Percentiles rank a stretch among this genome's conserved stretches.
These are phyloP conservation scores for Pseudognaphalium luteoalbum DNA, from an alignment of 129 eudicot genomes.

Conservation along the genomic window DNA sequence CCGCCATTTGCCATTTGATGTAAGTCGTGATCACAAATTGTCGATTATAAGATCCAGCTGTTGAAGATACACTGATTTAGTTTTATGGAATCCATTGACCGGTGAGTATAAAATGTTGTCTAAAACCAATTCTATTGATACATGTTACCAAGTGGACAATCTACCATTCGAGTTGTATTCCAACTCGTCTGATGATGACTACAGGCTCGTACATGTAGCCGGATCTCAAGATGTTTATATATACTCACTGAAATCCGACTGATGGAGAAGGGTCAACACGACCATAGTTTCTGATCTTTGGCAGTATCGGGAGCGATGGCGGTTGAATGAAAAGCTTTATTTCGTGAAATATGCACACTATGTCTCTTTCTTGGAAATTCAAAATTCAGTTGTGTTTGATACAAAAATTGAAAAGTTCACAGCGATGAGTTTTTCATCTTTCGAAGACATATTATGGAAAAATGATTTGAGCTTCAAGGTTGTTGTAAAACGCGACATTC, in stretches of 20 bases:
- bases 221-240: background rate
- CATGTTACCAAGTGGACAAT: background rate
- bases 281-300: background rate
- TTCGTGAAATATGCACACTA: too few species aligned
- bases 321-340: background rate
- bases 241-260: background rate
- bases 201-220: background rate
- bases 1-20: too few species aligned
- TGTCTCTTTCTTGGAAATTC: too few species aligned
- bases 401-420: too few species aligned
- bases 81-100: slow-evolving; percentile 3
- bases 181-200: background rate
- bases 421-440: too few species aligned
- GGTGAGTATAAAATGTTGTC: background rate
- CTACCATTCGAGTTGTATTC: background rate
- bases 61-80: background rate
- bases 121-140: background rate
- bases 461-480: too few species aligned
- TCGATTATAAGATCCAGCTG: too few species aligned
- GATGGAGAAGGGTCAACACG: background rate
- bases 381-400: too few species aligned
- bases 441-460: too few species aligned
- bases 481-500: too few species aligned
- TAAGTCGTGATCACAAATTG: too few species aligned
- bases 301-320: background rate